These are phyloP conservation scores for Xylariaceae sp. DNA, from an alignment of 2,329 filamentous ascomycete genomes.

Conservation along the genomic window DNA sequence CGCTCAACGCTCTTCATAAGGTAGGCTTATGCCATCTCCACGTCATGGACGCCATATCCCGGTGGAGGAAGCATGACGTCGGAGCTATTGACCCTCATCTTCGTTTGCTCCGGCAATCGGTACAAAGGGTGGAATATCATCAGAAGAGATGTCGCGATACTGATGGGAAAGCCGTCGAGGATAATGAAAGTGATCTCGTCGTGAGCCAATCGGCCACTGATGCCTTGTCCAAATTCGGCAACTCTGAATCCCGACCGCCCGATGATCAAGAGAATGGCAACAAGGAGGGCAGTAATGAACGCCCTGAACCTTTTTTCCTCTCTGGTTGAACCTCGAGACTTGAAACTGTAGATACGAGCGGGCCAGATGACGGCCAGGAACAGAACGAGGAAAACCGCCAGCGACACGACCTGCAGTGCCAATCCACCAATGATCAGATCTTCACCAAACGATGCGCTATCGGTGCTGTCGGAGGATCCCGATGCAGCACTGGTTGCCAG, in stretches of 20 bases:
- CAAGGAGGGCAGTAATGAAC: slow-evolving; percentile 9
- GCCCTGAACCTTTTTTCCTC: slow-evolving; percentile 7
- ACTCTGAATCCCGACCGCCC: slow-evolving; percentile 14
- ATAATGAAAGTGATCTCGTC: slow-evolving; percentile 15
- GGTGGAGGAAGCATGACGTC: no score
- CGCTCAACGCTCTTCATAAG: no score
- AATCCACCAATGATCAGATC: slow-evolving; percentile 14
- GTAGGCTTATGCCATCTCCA: no score
- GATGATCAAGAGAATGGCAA: slow-evolving; percentile 14
- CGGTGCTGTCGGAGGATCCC: neutral
- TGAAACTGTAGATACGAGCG: slow-evolving; percentile 6
- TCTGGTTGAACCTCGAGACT: neutral
- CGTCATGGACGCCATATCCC: no score
- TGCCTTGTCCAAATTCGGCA: slow-evolving; percentile 11
- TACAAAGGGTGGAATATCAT: slow-evolving; percentile 13
- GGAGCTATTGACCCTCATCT: no score
- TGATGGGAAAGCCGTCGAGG: slow-evolving; percentile 15
- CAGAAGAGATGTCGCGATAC: slow-evolving; percentile 14
- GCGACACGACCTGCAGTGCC: slow-evolving; percentile 12
- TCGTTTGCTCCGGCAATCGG: neutral
- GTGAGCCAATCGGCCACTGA: slow-evolving; percentile 9
- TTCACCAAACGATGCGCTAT: slow-evolving; percentile 10
- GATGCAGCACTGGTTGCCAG: slow-evolving; percentile 6
- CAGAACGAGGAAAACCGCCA: slow-evolving; percentile 14
- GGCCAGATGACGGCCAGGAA: slow-evolving; percentile 15